Evolutionary conservation across 2,329 filamentous ascomycete species (phyloP).

Genomic region (Beauveria caledonica): DNA sequence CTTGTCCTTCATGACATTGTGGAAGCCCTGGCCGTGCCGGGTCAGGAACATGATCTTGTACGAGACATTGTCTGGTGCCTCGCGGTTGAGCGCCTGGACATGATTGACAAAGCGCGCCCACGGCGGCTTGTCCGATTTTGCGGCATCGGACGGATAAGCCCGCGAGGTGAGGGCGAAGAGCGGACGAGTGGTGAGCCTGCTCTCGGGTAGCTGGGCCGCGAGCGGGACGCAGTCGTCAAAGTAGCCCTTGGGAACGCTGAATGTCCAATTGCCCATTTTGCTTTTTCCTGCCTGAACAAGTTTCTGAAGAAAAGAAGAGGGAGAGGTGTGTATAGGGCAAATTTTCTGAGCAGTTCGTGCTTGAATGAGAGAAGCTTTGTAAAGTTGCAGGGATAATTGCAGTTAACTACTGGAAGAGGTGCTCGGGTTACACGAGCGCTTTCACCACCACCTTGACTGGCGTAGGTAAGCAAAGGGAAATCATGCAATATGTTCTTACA

Average conservation of each 20-base stretch:
- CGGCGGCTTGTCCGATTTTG: slow-evolving; percentile 28
- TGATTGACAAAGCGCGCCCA: slow-evolving; percentile 45
- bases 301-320: too few relatives aligned
- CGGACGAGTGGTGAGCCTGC: slow-evolving; percentile 30
- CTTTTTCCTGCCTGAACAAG: too few relatives aligned
- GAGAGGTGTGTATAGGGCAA: too few relatives aligned
- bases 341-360: too few relatives aligned
- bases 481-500: too few relatives aligned
- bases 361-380: too few relatives aligned
- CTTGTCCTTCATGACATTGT: slow-evolving; percentile 38
- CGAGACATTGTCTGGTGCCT: slow-evolving; percentile 30
- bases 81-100: slow-evolving; percentile 37
- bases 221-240: slow-evolving; percentile 37
- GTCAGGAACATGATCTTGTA: slow-evolving; percentile 49
- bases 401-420: too few relatives aligned
- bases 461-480: too few relatives aligned
- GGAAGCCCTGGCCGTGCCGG: slow-evolving; percentile 47
- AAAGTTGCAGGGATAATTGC: too few relatives aligned
- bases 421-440: too few relatives aligned
- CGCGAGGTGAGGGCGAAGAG: slow-evolving; percentile 47
- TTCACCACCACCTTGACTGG: too few relatives aligned
- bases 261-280: slow-evolving; percentile 24
- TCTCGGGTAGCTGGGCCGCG: slow-evolving; percentile 20
- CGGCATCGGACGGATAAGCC: slow-evolving; percentile 35
- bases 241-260: slow-evolving; percentile 16